Evolutionary conservation across 257 asterid genomes (phyloP).

Genomic region (Perilla frutescens): DNA sequence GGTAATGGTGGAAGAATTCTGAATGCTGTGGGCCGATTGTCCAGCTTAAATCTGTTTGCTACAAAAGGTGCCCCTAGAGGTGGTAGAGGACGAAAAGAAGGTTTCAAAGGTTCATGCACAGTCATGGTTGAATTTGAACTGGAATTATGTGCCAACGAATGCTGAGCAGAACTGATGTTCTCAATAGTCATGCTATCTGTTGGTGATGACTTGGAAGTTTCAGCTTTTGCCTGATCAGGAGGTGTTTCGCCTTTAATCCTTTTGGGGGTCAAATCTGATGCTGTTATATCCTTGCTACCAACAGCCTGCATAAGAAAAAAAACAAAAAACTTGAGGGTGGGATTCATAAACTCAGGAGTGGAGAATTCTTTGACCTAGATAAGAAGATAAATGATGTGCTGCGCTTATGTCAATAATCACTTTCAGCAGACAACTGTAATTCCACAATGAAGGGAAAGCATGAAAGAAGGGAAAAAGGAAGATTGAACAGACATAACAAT

Average conservation of each 20-base stretch:
- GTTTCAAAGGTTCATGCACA: conserved; percentile 52
- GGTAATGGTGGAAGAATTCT: conserved; percentile 82
- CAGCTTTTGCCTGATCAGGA: conserved; percentile 50
- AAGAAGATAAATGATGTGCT: conserved; percentile 21
- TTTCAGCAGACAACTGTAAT: conserved; percentile 22
- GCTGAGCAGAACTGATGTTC: conserved; percentile 47
- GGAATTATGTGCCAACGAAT: conserved; percentile 39
- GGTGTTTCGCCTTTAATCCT: conserved; percentile 51
- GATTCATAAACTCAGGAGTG: conserved; percentile 4
- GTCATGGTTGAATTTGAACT: conserved; percentile 42
- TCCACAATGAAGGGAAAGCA: conserved; percentile 11
- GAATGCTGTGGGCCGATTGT: conserved; percentile 93
- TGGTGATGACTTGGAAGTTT: conserved; percentile 54
- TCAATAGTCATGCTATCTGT: conserved; percentile 41
- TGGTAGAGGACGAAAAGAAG: conserved; percentile 62
- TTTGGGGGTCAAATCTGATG: conserved; percentile 52
- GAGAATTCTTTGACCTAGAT: conserved; percentile 22
- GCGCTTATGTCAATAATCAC: not conserved
- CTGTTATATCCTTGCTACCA: conserved; percentile 60
- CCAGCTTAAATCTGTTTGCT: conserved; percentile 82
- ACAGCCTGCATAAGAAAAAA: conserved; percentile 58
- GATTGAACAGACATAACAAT: not conserved
- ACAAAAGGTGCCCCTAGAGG: conserved; percentile 59
- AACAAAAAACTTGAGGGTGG: conserved; percentile 6
- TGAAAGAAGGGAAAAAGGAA: not conserved